Evolutionary conservation across 345 rosid genomes (phyloP), one percentile per base, ranked within the genome.

Genomic region (Mangifera indica): DNA sequence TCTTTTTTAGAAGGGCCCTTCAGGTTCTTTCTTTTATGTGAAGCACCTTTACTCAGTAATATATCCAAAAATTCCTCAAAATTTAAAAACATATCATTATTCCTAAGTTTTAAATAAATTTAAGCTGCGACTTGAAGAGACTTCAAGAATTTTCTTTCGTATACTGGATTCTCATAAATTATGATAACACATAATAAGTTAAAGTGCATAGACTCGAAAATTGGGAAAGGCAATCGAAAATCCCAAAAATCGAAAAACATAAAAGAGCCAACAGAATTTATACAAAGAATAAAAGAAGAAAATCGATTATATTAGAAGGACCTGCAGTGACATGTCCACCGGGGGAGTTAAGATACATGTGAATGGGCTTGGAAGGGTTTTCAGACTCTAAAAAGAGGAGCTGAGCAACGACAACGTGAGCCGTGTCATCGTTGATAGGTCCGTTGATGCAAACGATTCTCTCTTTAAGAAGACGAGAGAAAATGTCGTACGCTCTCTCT

Each of bases 281-380:
- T 66, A 20, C 1, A 1, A 17, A 49, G 7, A 40, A 14, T 10
- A 1, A 24, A 25, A 42, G 22, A 62, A 9, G 37, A 9, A 8
- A 7, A 37, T 37, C 7, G 42, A 37, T 37, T 37, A 37, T 8
- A 37, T 37, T 37, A 37, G 42, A 40, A 10, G 29, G 46, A 96
- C 99, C 99, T 76, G 97, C 96, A 51, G 97, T 93, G 85, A 96
- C 99, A 6, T 88, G 93, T 77, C 99, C 98, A 57, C 99, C 97
- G 1, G 99, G 98, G 44, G 99, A 93, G 74, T 96, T 91, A 77
- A 96, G 94, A 75, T 96, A 93, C 98, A 96, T 91, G 81, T 93
- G 87, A 74, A 96, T 93, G 59, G 97, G 99, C 79, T 96, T 96
- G 14, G 98, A 87, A 60, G 97, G 97, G 80, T 88, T 96, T 84